Conservation (phyloP, 2,329 filamentous ascomycete genomes). For the Coniochaeta hoffmannii region DNA sequence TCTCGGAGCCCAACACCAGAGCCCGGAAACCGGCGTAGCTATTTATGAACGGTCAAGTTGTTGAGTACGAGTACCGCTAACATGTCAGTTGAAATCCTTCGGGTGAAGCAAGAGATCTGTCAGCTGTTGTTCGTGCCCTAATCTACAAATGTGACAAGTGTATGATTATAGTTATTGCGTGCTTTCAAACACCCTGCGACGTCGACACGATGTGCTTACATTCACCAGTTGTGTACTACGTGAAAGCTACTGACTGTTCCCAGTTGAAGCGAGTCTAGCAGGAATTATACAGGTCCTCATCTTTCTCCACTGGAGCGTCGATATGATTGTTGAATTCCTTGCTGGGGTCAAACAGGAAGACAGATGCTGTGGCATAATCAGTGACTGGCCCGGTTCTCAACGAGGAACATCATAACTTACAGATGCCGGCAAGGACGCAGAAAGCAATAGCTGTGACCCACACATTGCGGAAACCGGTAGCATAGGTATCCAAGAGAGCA, state of each 20-base stretch:
- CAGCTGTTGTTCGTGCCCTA: too few relatives aligned
- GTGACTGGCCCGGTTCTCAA: neutral
- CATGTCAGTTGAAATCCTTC: too few relatives aligned
- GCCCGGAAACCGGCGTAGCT: too few relatives aligned
- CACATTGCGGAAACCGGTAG: constrained; percentile 20
- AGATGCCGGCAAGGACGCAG: constrained; percentile 18
- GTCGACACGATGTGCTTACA: neutral
- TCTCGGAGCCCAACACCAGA: neutral
- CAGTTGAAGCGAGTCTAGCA: neutral
- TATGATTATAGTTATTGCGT: too few relatives aligned
- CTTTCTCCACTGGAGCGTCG: constrained; percentile 27
- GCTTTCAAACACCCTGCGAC: too few relatives aligned
- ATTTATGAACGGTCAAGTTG: too few relatives aligned
- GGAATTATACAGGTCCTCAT: constrained; percentile 13
- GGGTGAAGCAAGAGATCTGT: too few relatives aligned
- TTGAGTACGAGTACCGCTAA: too few relatives aligned
- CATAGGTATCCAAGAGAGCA: constrained; percentile 20
- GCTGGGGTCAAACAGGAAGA: constrained; percentile 24
- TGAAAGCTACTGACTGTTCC: neutral
- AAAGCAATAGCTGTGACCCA: constrained; percentile 24
- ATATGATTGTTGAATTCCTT: constrained; percentile 30
- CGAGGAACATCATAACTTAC: constrained; percentile 11
- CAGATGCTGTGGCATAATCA: constrained; percentile 3
- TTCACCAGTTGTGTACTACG: neutral
- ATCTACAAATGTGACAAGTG: too few relatives aligned